Evolutionary conservation across 352 stramenopile genomes (phyloP), one percentile per base, ranked within the genome.

Genomic region (Peronospora belbahrii): DNA sequence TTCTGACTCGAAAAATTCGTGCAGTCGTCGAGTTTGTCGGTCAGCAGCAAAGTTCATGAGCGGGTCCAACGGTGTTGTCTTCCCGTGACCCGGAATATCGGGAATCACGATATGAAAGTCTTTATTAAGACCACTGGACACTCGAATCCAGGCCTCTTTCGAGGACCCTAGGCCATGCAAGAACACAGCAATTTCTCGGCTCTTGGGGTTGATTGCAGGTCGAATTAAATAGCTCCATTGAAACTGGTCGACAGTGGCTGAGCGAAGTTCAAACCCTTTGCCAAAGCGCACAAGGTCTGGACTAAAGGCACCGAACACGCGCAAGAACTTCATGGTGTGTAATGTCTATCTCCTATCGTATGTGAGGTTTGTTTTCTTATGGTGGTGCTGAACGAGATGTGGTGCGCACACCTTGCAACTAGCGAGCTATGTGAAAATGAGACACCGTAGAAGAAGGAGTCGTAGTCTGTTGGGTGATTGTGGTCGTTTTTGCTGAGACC

Each of bases 211-310:
- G 36, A 23, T 25, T 9, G 60, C 51, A 0, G 47, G 48, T 30
- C 60, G 65, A 39, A 68, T 67, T 37, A 88, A 67, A 55, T 79
- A 88, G 41, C 64, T 83, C 75, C 75, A 88, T 36, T 67, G 57
- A 37, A 88, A 81, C 35, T 75, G 65, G 50, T 79, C 68, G 3
- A 76, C 49, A 8, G 34, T 18, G 4, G 59, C 56, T 7, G 52
- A 62, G 30, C 67, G 65, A 4, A 44, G 33, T 24, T 54, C 23
- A 30, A 81, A 83, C 11, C 70, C 62, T 40, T 62, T 62, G 46
- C 65, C 71, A 52, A 65, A 84, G 24, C 67, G 63, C 46, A 71
- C 5, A 20, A 80, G 55, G 15, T 74, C 61, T 7, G 63, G 28
- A 1, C 60, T 30, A 10, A 78, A 38, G 6, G 52, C 38, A 13